Evolutionary conservation across 1,139 yeast genomes (phyloP), one percentile per base, ranked within the genome.

Genomic region (Yamadazyma dendronema): DNA sequence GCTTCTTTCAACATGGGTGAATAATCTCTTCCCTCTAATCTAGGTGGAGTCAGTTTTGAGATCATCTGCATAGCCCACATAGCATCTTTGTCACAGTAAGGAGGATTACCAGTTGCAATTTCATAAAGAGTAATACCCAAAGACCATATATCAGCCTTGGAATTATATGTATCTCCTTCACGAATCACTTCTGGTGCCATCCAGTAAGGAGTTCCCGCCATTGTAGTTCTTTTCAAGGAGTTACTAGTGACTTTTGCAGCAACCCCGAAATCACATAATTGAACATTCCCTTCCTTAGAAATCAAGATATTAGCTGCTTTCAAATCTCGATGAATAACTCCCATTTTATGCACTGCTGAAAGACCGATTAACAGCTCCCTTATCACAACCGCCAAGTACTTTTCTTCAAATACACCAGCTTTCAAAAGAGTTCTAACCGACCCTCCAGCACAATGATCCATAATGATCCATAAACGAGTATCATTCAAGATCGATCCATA

Each of bases 201-300:
- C 99, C 99, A 94, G 59, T 90, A 94, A 0, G 98, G 98, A 0
- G 99, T 94, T 4, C 99, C 99, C 0, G 96, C 97, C 79, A 92
- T 89, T 1, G 98, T 92, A 30, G 92, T 87, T 52, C 98, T 74
- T 55, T 90, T 85, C 34, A 81, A 61, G 23, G 82, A 81, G 29
- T 82, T 77, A n/a, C 90, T 74, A 1, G 95, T 79, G 28, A 90
- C 68, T 57, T 88, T 94, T 1, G 97, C 97, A 0, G 98, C 97
- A 12, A 92, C 98, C 23, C 99, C 99, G 64, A 92, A 92, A 60
- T 92, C 99, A 71, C 98, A 92, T 34, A 94, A 71, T 53, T 87
- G 89, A 3, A 92, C 95, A 39, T 76, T 77, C 6, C 98, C 98
- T 42, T 86, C 95, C 50, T 85, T 87, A 8, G 95, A 80, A 35